Evolutionary conservation across 2,329 filamentous ascomycete species (phyloP).

Genomic region (Monosporascus sp.): DNA sequence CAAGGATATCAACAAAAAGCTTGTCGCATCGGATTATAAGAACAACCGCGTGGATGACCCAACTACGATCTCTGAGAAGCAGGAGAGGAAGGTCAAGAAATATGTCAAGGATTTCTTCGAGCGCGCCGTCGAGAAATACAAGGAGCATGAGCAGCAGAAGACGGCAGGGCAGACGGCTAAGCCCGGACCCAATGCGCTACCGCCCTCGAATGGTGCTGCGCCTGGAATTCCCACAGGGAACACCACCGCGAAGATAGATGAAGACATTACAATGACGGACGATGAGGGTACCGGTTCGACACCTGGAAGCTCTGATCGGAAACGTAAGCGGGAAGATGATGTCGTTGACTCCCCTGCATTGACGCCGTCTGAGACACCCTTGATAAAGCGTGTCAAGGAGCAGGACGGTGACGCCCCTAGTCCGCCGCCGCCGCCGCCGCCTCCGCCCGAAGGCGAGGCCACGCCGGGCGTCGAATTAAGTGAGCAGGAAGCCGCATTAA

Average conservation of each 20-base stretch:
- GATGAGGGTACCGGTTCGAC: constrained; percentile 38
- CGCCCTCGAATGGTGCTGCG: constrained; percentile 15
- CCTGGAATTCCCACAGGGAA: constrained; percentile 15
- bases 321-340: constrained; percentile 58
- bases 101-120: constrained; percentile 84
- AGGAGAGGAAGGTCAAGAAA: constrained; percentile 75
- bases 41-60: constrained; percentile 81
- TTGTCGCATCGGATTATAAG: constrained; percentile 89
- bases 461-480: constrained; percentile 32
- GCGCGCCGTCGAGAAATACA: constrained; percentile 74
- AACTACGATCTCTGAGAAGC: constrained; percentile 65
- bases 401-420: constrained; percentile 34
- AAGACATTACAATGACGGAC: constrained; percentile 32
- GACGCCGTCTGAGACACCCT: constrained; percentile 52
- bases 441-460: constrained; percentile 36
- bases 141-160: constrained; percentile 60
- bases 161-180: constrained; percentile 31
- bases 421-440: constrained; percentile 39
- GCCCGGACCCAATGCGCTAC: constrained; percentile 20
- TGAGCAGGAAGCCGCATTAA: constrained; percentile 45
- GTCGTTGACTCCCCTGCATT: constrained; percentile 34
- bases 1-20: constrained; percentile 73
- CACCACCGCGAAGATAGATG: constrained; percentile 20
- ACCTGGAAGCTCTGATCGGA: constrained; percentile 47
- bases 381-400: constrained; percentile 47